Percentiles rank a stretch among this genome's conserved stretches.
Conservation (phyloP, 192 early-diverging fungal genomes). For the Coemansia umbellata region DNA sequence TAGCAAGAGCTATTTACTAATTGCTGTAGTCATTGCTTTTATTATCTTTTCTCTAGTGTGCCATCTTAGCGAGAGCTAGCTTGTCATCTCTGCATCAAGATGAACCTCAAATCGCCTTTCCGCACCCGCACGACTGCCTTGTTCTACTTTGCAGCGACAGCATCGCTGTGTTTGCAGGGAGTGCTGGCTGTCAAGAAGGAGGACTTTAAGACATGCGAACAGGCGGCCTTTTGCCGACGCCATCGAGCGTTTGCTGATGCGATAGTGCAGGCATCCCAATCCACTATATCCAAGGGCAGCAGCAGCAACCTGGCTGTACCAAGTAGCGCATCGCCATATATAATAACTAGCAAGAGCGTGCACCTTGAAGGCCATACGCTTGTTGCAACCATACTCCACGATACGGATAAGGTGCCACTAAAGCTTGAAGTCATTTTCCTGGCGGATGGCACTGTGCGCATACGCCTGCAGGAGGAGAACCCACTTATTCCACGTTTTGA, state of each 20-base stretch:
- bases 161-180: conserved; percentile 16
- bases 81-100: not conserved
- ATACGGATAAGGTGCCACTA: conserved; percentile 30
- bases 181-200: conserved; percentile 62
- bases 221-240: conserved; percentile 83
- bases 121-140: conserved; percentile 1
- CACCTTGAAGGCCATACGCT: conserved; percentile 46
- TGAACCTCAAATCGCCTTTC: conserved; percentile 3
- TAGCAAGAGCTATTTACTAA: too few relatives aligned
- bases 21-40: too few relatives aligned
- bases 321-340: conserved; percentile 56
- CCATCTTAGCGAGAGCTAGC: too few relatives aligned
- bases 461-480: conserved; percentile 60
- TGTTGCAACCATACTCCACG: conserved; percentile 17
- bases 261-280: conserved; percentile 23
- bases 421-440: conserved; percentile 51
- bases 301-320: not conserved
- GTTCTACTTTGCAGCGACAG: conserved; percentile 16
- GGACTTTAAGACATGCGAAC: conserved; percentile 89
- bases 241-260: conserved; percentile 82
- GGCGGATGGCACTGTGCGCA: conserved; percentile 54
- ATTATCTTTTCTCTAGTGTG: too few relatives aligned
- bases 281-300: conserved; percentile 6
- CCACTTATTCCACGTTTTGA: conserved; percentile 74
- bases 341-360: conserved; percentile 58